Conservation (phyloP, 1,284 basidiomycete species). For the Grifola frondosa region DNA sequence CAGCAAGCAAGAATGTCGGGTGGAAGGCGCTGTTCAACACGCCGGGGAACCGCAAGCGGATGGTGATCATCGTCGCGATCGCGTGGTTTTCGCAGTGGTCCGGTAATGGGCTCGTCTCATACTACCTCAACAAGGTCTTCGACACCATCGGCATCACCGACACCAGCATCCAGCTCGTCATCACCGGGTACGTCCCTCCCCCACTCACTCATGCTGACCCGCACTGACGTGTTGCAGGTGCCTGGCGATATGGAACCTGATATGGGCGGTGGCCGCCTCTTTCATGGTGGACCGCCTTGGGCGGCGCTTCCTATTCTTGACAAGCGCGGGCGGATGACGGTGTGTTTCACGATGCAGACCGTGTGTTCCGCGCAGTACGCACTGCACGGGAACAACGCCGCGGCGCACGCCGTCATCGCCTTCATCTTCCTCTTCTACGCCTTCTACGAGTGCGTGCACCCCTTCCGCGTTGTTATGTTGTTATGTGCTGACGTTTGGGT, state of each 20-base stretch:
- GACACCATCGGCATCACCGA: constrained; percentile 68
- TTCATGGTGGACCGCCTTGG: constrained; percentile 59
- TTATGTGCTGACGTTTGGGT: background rate
- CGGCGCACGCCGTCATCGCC: constrained; percentile 69
- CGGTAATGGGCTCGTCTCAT: constrained; percentile 73
- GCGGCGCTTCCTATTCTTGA: constrained; percentile 65
- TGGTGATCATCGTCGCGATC: constrained; percentile 67
- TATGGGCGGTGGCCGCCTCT: constrained; percentile 59
- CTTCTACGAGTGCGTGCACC: constrained; percentile 54
- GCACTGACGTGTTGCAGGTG: background rate
- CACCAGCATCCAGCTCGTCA: constrained; percentile 49
- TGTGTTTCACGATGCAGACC: constrained; percentile 73
- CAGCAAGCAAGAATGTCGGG: constrained; percentile 47
- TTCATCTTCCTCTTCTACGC: constrained; percentile 79
- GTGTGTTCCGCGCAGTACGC: constrained; percentile 65
- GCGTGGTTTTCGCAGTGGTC: constrained; percentile 78
- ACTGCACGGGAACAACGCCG: constrained; percentile 38
- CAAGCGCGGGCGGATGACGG: constrained; percentile 65
- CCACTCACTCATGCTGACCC: constrained; percentile 39
- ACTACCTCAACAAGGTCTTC: constrained; percentile 74
- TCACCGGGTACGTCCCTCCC: constrained; percentile 38
- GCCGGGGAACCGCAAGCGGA: constrained; percentile 65
- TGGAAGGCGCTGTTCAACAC: constrained; percentile 61
- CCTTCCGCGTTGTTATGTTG: background rate
- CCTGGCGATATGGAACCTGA: constrained; percentile 74